Base-by-base conservation (phyloP, 306 rosid species). In the Vigna hirtella region DNA sequence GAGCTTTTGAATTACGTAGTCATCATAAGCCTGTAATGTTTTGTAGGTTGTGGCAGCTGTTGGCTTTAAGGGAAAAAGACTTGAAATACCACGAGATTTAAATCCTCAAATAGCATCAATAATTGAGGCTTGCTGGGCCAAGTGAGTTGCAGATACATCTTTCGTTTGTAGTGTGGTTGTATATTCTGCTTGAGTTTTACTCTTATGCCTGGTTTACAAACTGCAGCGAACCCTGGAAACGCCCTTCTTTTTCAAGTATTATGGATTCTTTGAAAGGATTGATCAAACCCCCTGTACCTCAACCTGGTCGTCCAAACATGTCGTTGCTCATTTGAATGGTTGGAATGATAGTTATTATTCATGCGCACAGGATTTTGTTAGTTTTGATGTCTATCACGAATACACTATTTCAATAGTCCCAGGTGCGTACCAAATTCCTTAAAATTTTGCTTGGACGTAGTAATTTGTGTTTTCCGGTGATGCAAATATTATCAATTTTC, bases 61-160 rank as follows among this genome's bases (percentile, higher is more conserved):
- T 88, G 98, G 90, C 74, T 89, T 93, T 72, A 86, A 87, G 84
- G 79, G 89, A 72, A 91, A 76, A 84, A 89, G 96, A 79, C 98
- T 88, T 22, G 94, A 89, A 74, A 91, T 93, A 48, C 98, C 96
- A 0, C 89, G 47, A 3, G 90, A 86, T 87, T 81, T 91, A 82
- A 91, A 89, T 83, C 89, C 93, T 64, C 90, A 63, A 55, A 70
- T 93, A 74, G 94, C 91, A 70, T 85, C 89, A 22, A 76, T 93
- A 74, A 93, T 93, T 78, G 93, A 89, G 84, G 86, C 84, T 69
- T 93, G 94, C 86, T 93, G 98, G 98, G 93, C 94, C 79, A 88
- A 93, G 98, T 93, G 81, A 85, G 98, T 86, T 34, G 77, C 43
- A 22, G 53, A 28, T 53, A 18, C 28, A 67, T 70, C 40, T 32